Base-by-base conservation (phyloP, 495 filamentous ascomycete species). In the Terfezia boudieri region DNA sequence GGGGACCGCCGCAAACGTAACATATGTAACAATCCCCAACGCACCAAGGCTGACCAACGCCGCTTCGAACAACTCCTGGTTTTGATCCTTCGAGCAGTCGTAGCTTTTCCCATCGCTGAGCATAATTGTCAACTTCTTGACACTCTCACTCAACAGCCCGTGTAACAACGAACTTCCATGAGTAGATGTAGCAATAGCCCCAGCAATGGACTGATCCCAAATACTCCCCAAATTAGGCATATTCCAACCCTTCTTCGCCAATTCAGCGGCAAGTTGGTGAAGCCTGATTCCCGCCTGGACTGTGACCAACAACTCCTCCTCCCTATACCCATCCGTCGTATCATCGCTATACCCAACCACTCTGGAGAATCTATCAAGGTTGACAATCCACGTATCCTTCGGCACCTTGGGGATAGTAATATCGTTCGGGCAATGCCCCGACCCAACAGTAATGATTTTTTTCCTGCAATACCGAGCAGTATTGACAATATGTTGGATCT, bases 191-290 rank as follows among this genome's bases (percentile, higher is more conserved):
- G 82, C 76, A 50, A 98, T 89, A 26, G 87, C 90, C 22, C 90
- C 90, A 11, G 84, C 90, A 60, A 96, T 80, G 52, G 83, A 88
- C 71, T 98, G 90, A 57, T 86, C 76, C 60, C 93, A 86, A 63
- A 98, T 98, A 66, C 86, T 94, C 9, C 90, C 90, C 51, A 96
- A 71, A 62, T 86, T 93, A 20, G 82, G 82, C 73, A 96, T 75
- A 10, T 84, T 80, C 54, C 94, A 72, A 8, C 84, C 85, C 56
- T 78, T 64, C 52, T 78, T 74, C 53, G 82, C 81, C 53, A 94
- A 73, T 55, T 76, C 74, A 16, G 70, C 68, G 36, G 81, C 76
- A 50, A 98, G 71, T 50, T 81, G 71, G 56, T 74, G 73, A 49
- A 98, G 69, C 52, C 88, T 71, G 55, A 96, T 94, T 0, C 90